phyloP scores from a whole-genome alignment of 2,329 filamentous ascomycete species.

The Curvularia eragrostidis region DNA sequence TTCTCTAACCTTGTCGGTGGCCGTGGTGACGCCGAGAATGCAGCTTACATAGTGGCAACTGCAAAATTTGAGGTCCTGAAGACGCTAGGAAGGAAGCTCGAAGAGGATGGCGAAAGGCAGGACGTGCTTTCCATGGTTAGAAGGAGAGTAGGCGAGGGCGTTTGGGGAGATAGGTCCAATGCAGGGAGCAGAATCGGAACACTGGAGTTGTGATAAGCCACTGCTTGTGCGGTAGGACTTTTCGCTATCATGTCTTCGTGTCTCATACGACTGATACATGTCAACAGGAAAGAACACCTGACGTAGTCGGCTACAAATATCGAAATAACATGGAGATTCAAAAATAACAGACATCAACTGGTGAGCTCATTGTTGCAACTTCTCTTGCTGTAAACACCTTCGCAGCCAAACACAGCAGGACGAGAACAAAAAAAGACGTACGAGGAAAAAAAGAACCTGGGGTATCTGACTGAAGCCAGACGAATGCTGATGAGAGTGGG shows the following conservation, averaged over 20 bases:
- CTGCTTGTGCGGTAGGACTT: not conserved
- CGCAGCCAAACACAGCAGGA: not conserved
- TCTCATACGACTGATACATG: not conserved
- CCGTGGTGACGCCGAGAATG: constrained; percentile 62
- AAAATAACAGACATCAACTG: not conserved
- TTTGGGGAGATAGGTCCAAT: constrained; percentile 51
- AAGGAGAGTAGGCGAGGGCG: constrained; percentile 52
- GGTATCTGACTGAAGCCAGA: constrained; percentile 23
- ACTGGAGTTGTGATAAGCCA: constrained; percentile 41
- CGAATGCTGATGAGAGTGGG: constrained; percentile 49
- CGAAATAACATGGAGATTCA: not conserved
- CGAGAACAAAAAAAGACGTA: not conserved
- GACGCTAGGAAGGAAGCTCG: constrained; percentile 56
- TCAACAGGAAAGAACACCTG: not conserved
- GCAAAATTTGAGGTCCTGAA: constrained; percentile 65
- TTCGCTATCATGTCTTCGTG: not conserved
- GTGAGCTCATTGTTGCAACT: not conserved
- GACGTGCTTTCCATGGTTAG: constrained; percentile 53
- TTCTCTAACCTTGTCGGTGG: constrained; percentile 66
- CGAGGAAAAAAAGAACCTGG: constrained; percentile 27
- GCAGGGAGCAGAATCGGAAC: constrained; percentile 56
- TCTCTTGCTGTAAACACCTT: not conserved
- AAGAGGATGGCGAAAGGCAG: constrained; percentile 45
- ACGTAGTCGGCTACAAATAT: not conserved
- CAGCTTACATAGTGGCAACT: constrained; percentile 63